Evolutionary conservation across 805 yeast genomes (phyloP).

Genomic region (Ogataea kodamae): DNA sequence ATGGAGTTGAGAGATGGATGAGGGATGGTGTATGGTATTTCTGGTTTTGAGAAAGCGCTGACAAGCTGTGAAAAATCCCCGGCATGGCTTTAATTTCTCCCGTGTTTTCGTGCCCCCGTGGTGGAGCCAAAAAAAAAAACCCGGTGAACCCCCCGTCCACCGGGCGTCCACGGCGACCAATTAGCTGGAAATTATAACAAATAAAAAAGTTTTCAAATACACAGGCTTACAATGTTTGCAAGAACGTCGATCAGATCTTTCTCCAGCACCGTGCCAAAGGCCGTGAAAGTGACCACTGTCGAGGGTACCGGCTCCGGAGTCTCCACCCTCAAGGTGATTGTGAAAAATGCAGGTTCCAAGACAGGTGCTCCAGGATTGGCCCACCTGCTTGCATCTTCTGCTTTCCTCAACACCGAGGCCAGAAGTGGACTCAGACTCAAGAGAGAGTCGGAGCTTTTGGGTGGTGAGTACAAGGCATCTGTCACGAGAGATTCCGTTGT

Average conservation of each 20-base stretch:
- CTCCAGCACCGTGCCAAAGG: conserved; percentile 41
- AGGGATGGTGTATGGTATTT: background rate
- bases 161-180: conserved; percentile 8
- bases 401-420: conserved; percentile 74
- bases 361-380: conserved; percentile 72
- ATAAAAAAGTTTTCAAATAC: conserved; percentile 11
- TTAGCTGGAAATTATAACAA: conserved; percentile 12
- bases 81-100: no score
- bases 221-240: conserved; percentile 29
- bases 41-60: no score
- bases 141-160: conserved; percentile 4
- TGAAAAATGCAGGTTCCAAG: conserved; percentile 83
- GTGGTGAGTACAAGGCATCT: conserved; percentile 68
- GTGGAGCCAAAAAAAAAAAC: background rate
- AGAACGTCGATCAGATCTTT: conserved; percentile 32
- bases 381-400: conserved; percentile 79
- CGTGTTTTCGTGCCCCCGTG: no score
- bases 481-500: conserved; percentile 84
- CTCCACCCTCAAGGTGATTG: conserved; percentile 73
- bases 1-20: background rate
- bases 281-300: conserved; percentile 39
- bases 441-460: conserved; percentile 91
- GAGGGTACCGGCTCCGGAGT: conserved; percentile 56
- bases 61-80: no score
- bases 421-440: conserved; percentile 90